Evolutionary conservation across 371 early-diverging fungal species (phyloP), one percentile per base, ranked within the genome.

Genomic region (Mucor irregularis): DNA sequence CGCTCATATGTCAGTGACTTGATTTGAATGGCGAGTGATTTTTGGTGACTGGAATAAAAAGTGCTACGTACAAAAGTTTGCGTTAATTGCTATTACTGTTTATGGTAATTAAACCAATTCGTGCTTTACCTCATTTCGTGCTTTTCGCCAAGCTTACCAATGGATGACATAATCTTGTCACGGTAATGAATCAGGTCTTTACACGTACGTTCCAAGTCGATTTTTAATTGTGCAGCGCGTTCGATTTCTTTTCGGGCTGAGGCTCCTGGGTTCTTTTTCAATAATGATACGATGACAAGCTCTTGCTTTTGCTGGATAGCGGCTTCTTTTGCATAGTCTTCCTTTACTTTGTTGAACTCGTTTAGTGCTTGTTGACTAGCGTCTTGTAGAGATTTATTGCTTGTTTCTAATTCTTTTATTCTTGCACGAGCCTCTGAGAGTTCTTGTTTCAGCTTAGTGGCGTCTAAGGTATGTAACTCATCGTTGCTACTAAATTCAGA

Each of bases 161-260:
- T 53, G 3, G 56, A 26, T 16, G 16, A 29, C 16, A 50, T 39
- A 11, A 72, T 37, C 10, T 35, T 40, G 11, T 72, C 69, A 10
- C 72, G 50, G 17, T 59, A 42, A 24, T 43, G 8, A n/a, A 53
- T 45, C 31, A 72, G n/a, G 21, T 65, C 66, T 37, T 48, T 56
- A 28, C 68, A 68, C n/a, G 65, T 48, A 26, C 43, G 50, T 25
- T 71, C 68, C 3, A 71, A 33, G 9, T 67, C 68, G n/a, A 54
- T 39, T 46, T 64, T 51, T 19, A 58, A 28, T 10, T 56, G 35
- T 19, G 64, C 69, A 11, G 55, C 25, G 17, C 43, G 50, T 14
- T 62, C 58, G 8, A 64, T 35, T 29, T 71, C 68, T 46, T 72
- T 62, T 29, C 54, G 60, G 2, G 69, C 52, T 31, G 63, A 49